These are phyloP conservation scores for Anastatica hierochuntica DNA, from an alignment of 345 rosid species.

Conservation along the genomic window DNA sequence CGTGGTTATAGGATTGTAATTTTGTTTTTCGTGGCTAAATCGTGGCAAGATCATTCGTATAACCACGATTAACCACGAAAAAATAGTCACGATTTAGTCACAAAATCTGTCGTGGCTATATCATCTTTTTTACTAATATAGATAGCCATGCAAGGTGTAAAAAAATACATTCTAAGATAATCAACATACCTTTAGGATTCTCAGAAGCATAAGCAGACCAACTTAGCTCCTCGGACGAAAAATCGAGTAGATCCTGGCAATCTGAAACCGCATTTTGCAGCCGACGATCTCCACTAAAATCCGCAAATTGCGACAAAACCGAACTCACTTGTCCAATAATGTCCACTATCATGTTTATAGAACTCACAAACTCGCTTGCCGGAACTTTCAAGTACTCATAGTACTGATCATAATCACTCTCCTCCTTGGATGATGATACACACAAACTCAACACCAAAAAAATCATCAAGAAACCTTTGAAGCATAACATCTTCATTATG, in stretches of 20 bases:
- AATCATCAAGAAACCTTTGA: constrained; percentile 15
- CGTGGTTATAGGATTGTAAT: no score
- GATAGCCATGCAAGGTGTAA: no score
- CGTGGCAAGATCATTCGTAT: no score
- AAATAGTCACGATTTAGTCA: no score
- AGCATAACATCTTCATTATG: constrained; percentile 7
- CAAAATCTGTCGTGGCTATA: no score
- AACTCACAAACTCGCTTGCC: constrained; percentile 31
- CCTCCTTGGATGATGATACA: constrained; percentile 12
- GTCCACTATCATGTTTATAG: constrained; percentile 29
- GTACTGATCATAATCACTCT: background rate
- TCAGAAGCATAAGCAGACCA: constrained; percentile 64
- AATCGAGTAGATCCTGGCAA: constrained; percentile 58
- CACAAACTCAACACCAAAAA: constrained; percentile 11
- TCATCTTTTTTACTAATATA: no score
- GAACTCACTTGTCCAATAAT: constrained; percentile 33
- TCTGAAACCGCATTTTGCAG: constrained; percentile 46
- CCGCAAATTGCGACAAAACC: constrained; percentile 30
- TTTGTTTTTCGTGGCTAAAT: no score
- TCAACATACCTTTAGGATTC: constrained; percentile 41
- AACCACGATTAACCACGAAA: no score
- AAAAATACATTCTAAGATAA: background rate
- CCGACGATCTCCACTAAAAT: constrained; percentile 36
- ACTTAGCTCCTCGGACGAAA: constrained; percentile 46
- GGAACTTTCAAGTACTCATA: constrained; percentile 41